Evolutionary conservation across 805 yeast species (phyloP), one percentile per base, ranked within the genome.

Genomic region (Kodamaea jinghongensis): DNA sequence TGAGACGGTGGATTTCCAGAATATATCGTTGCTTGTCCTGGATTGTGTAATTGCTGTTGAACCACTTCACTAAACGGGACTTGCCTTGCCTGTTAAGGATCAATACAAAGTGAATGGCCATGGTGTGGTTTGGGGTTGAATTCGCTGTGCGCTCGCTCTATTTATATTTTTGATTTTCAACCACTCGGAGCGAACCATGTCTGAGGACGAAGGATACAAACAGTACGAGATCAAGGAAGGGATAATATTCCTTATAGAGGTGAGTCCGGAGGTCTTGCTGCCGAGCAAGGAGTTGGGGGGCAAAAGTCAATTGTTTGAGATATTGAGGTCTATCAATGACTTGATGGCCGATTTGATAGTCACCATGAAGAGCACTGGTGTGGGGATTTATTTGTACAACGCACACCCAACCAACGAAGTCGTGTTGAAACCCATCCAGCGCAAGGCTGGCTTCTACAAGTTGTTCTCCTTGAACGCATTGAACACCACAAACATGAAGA

Each of bases 1-100:
- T 81, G 33, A 87, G 65, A 42, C 89, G 73, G 63, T 90, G 96
- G 9, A 88, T 81, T 31, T 85, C 87, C 15, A 70, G 67, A 17
- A 79, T 77, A 28, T 75, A 44, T 42, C 57, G 52, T 47, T 52
- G 55, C 34, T 66, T 63, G 28, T 63, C 65, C 28, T 52, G 49
- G 3, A 52, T 43, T 3, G 63, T 58, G 34, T 57, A 56, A 29
- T 56, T 47, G 42, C 58, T 59, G 42, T 60, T 60, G 43, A 55
- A 91, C 90, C 95, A 90, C 59, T 88, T 84, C 6, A 86, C 82
- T 11, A 91, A 65, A 44, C 99, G 76, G 15, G 91, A 79, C 48
- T 86, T 86, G n/a, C 99, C 98, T 64, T 91, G 97, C 43, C 96
- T 75, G 58, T 91, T 91, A 58, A 91, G 81, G 32, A 91, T 83